Evolutionary conservation across 2,329 filamentous ascomycete genomes (phyloP).

Genomic region (Kalaharituber pfeilii): DNA sequence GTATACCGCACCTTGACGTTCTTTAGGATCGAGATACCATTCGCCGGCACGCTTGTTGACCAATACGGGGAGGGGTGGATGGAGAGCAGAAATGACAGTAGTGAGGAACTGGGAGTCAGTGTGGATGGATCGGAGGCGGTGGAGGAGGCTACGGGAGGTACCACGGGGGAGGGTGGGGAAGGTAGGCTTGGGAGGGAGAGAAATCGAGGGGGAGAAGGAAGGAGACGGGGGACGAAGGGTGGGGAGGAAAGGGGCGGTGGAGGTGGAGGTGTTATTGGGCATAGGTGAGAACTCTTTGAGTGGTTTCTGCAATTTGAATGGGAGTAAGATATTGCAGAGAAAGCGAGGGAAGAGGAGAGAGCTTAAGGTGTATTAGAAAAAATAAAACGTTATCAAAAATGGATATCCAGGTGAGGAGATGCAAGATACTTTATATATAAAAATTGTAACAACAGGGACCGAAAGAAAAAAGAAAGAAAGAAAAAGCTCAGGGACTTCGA

Average conservation of each 20-base stretch:
- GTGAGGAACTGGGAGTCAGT: constrained; percentile 59
- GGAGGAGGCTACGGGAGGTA: constrained; percentile 57
- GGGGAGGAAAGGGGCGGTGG: neutral
- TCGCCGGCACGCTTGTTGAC: constrained; percentile 92
- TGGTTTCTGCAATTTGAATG: neutral
- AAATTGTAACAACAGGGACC: too few species aligned
- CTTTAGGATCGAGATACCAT: constrained; percentile 62
- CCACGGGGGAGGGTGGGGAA: constrained; percentile 28
- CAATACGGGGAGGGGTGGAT: constrained; percentile 27
- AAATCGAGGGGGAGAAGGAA: neutral
- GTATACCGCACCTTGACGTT: constrained; percentile 50
- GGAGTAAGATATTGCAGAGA: neutral
- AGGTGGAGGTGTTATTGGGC: neutral
- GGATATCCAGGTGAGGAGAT: too few species aligned
- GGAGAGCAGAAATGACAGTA: constrained; percentile 38
- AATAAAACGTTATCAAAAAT: too few species aligned
- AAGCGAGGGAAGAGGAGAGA: too few species aligned
- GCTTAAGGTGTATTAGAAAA: too few species aligned
- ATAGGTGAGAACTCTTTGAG: neutral
- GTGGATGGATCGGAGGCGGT: constrained; percentile 64
- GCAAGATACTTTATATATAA: too few species aligned
- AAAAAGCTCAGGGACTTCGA: too few species aligned
- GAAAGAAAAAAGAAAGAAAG: too few species aligned
- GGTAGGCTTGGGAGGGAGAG: neutral
- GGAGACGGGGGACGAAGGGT: neutral